Evolutionary conservation across 192 early-diverging fungal species (phyloP), one percentile per base, ranked within the genome.

Genomic region (Funneliformis mosseae): DNA sequence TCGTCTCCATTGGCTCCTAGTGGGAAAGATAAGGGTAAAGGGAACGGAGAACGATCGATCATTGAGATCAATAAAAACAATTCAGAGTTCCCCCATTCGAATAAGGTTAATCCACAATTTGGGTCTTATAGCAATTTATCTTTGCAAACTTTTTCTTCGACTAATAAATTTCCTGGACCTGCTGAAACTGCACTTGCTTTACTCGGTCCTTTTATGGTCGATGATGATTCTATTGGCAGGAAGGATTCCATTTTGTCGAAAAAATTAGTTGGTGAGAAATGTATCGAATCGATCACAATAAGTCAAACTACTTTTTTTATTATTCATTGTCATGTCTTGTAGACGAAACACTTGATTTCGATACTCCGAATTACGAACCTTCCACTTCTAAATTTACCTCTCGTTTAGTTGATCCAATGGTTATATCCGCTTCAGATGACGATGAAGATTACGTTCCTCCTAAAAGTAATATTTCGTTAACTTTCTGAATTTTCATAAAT

Each of bases 361-460:
- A 55, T 21, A 21, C 7, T 55, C 4, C 50, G 50, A 21, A 21
- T 55, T 55, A 55, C 21, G 50, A 55, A 18, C 14, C 50, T 33
- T 33, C 33, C 33, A 33, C 33, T 2, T 33, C 33, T 21, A 55
- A 55, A 55, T 55, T 21, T n/a, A 55, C 14, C 16, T 21, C 50
- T 55, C 43, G 43, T 45, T 55, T 55, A 33, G 33, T 33, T 21
- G 50, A 55, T 21, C 16, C 6, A 21, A 55, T 55, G 50, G 33
- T 33, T 33, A 33, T 33, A 33, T 55, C 16, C 6, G 50, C 16
- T 0, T 21, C 50, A 10, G 64, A 67, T 38, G 64, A 67, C 21
- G 64, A 67, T 38, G 69, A 71, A 33, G 69, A 71, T 71, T 71
- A 71, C 18, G 11, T 71, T 41, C 69, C 69, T n/a, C 69, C 69